phyloP scores from a whole-genome alignment of 495 filamentous ascomycete genomes.

The Podospora pseudopauciseta region DNA sequence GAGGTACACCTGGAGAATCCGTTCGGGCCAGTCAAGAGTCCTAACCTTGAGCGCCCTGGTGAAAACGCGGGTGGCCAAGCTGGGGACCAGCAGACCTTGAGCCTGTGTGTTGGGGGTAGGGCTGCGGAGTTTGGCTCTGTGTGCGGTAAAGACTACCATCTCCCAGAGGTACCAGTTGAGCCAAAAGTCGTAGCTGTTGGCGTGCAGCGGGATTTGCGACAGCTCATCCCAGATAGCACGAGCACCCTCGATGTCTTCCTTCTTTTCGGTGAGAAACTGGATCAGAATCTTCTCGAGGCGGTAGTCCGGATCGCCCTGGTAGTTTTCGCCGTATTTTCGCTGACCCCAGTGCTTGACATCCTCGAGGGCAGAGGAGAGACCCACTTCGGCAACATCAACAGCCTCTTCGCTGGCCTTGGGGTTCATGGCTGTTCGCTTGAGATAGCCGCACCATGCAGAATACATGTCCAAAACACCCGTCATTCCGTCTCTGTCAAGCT shows the following conservation, averaged over 20 bases:
- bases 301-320: conserved; percentile 79
- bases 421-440: conserved; percentile 76
- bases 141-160: conserved; percentile 54
- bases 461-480: conserved; percentile 84
- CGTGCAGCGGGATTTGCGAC: conserved; percentile 52
- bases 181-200: conserved; percentile 88
- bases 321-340: conserved; percentile 67
- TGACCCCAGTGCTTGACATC: conserved; percentile 74
- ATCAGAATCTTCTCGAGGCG: conserved; percentile 88
- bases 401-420: conserved; percentile 78
- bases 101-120: conserved; percentile 41
- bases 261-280: conserved; percentile 77
- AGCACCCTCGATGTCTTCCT: conserved; percentile 58
- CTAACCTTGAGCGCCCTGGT: conserved; percentile 65
- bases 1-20: conserved; percentile 75
- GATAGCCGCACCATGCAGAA: conserved; percentile 86
- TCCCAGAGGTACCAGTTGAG: conserved; percentile 87
- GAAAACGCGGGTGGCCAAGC: conserved; percentile 67
- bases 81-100: conserved; percentile 46
- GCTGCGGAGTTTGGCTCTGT: conserved; percentile 40
- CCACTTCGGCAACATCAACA: conserved; percentile 86
- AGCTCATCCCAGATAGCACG: conserved; percentile 73
- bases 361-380: conserved; percentile 77
- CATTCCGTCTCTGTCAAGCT: conserved; percentile 69
- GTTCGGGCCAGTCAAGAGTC: conserved; percentile 88